Percentiles rank a stretch among this genome's conserved stretches.
phyloP scores from a whole-genome alignment of 2,329 filamentous ascomycete genomes.

The Alternaria solani region DNA sequence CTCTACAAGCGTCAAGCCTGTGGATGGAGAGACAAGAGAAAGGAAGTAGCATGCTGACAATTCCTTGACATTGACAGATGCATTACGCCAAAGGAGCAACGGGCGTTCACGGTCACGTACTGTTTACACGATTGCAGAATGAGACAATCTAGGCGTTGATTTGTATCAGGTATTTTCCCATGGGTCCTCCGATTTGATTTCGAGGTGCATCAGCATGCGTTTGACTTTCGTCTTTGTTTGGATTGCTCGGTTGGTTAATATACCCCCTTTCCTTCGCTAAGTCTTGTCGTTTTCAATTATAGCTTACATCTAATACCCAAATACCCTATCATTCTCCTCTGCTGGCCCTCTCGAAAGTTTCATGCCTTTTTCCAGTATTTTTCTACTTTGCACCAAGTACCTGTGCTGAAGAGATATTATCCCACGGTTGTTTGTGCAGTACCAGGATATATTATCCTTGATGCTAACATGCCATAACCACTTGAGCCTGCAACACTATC shows the following conservation, averaged over 20 bases:
- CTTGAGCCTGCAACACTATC: not conserved
- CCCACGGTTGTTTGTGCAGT: not conserved
- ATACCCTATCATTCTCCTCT: not conserved
- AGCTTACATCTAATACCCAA: constrained; percentile 2
- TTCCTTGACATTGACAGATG: not conserved
- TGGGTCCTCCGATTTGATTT: not conserved
- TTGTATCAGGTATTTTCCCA: not conserved
- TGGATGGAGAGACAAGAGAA: constrained; percentile 29
- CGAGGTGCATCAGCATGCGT: constrained; percentile 10
- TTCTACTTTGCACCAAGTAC: not conserved
- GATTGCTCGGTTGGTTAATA: constrained; percentile 25
- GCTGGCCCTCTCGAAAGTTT: not conserved
- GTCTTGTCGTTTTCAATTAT: constrained; percentile 8
- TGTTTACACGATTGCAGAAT: constrained; percentile 11
- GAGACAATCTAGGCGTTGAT: constrained; percentile 7
- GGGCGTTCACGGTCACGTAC: not conserved
- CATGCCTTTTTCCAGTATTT: not conserved
- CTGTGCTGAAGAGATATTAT: not conserved
- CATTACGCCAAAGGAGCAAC: not conserved
- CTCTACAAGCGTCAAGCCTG: constrained; percentile 32
- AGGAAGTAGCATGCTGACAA: constrained; percentile 22
- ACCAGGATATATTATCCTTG: not conserved
- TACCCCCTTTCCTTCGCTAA: constrained; percentile 31
- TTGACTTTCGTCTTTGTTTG: constrained; percentile 11
- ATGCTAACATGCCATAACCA: not conserved